These are phyloP conservation scores for Colletotrichum coccodes DNA, from an alignment of 2,329 filamentous ascomycete genomes.

Conservation along the genomic window DNA sequence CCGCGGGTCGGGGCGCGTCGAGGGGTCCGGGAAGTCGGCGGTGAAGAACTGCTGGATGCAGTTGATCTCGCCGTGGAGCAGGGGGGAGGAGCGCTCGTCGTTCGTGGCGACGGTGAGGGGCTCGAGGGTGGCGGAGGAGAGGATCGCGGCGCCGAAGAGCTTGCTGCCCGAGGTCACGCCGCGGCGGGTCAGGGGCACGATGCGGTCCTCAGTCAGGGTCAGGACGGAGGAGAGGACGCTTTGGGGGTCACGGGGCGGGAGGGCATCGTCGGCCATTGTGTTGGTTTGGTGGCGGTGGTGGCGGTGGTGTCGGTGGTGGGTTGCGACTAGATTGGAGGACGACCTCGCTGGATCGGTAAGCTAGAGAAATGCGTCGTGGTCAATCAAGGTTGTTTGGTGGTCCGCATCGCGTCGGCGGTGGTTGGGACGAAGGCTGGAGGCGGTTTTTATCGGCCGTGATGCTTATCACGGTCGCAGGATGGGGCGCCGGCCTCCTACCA, in stretches of 20 bases:
- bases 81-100: constrained; percentile 63
- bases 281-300: too few species aligned
- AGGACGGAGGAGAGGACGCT: constrained; percentile 53
- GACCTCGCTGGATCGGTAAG: too few species aligned
- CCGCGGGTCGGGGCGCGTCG: constrained; percentile 48
- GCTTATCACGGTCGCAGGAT: constrained; percentile 26
- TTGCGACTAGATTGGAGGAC: rapidly evolving
- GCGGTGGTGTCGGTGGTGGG: constrained; percentile 35
- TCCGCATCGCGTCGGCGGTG: background rate
- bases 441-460: constrained; percentile 24
- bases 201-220: constrained; percentile 52
- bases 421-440: background rate
- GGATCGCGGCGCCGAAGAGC: constrained; percentile 66
- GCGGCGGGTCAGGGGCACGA: constrained; percentile 60
- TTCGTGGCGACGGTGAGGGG: constrained; percentile 64
- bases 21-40: constrained; percentile 43
- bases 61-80: constrained; percentile 69
- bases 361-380: background rate
- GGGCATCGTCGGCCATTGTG: constrained; percentile 32
- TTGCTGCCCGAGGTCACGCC: constrained; percentile 65
- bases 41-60: constrained; percentile 69
- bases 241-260: constrained; percentile 25
- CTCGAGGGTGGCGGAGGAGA: constrained; percentile 51
- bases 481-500: constrained; percentile 29
- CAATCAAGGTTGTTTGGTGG: background rate